Conservation (phyloP, 345 rosid genomes). For the Eucalyptus marginata region DNA sequence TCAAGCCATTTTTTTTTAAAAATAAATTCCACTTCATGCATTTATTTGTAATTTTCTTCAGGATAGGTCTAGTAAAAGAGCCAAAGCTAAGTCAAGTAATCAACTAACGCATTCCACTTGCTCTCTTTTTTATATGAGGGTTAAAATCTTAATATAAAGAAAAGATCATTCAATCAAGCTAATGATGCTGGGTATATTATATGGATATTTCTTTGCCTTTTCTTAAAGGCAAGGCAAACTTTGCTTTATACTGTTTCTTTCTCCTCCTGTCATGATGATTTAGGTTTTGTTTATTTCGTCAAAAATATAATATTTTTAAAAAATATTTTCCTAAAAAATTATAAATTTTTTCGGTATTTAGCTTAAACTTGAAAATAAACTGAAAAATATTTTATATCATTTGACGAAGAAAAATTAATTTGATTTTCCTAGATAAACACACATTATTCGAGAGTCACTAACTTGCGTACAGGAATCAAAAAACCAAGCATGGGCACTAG, state of each 20-base stretch:
- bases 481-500: neutral
- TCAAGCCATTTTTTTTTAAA: too few species aligned
- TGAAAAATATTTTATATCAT: neutral
- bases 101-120: neutral
- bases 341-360: neutral
- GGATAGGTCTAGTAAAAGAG: neutral
- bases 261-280: neutral
- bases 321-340: too few species aligned
- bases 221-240: neutral
- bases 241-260: neutral
- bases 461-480: accelerated
- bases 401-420: accelerated
- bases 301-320: too few species aligned
- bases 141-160: neutral
- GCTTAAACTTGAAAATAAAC: accelerated
- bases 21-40: too few species aligned
- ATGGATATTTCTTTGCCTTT: neutral
- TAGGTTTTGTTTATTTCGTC: too few species aligned
- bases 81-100: neutral
- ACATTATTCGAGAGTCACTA: neutral
- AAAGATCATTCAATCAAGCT: neutral
- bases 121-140: neutral
- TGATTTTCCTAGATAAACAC: neutral
- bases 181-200: neutral
- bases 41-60: too few species aligned